phyloP scores from a whole-genome alignment of 768 basidiomycete species.

The Mycena floridula region DNA sequence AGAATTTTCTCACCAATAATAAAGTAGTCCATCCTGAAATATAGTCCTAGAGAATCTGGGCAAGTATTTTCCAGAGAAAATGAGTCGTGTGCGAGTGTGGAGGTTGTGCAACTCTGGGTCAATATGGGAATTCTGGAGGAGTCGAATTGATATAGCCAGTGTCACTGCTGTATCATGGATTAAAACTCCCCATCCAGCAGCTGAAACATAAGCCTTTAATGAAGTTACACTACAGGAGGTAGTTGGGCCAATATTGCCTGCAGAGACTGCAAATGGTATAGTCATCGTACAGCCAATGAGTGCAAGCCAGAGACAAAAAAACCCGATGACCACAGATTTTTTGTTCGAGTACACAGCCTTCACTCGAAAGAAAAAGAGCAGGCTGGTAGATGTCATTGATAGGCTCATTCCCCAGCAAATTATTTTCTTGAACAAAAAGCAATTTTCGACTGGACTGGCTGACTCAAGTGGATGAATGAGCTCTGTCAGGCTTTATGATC shows the following conservation, averaged over 20 bases:
- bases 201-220: slow-evolving; percentile 10
- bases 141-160: slow-evolving; percentile 21
- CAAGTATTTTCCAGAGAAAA: slow-evolving; percentile 17
- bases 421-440: not conserved
- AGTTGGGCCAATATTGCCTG: slow-evolving; percentile 15
- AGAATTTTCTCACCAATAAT: slow-evolving; percentile 23
- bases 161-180: slow-evolving; percentile 25
- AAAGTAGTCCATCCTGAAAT: slow-evolving; percentile 23
- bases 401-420: slow-evolving; percentile 13
- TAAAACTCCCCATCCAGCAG: slow-evolving; percentile 13
- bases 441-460: not conserved
- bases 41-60: slow-evolving; percentile 20
- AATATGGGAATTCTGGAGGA: slow-evolving; percentile 11
- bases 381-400: slow-evolving; percentile 12
- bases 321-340: slow-evolving; percentile 14
- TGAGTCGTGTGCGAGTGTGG: slow-evolving; percentile 1
- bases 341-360: slow-evolving; percentile 18
- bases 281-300: slow-evolving; percentile 20
- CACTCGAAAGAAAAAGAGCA: slow-evolving; percentile 24
- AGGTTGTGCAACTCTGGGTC: slow-evolving; percentile 5
- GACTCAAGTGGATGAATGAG: not conserved
- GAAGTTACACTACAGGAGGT: slow-evolving; percentile 16
- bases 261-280: slow-evolving; percentile 17
- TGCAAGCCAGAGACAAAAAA: slow-evolving; percentile 23
- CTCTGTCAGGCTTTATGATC: not conserved